A percentile compares a stretch with the other conserved stretches of the same genome.
Evolutionary conservation across 192 early-diverging fungal species (phyloP).

Genomic region (Gonapodya sp.): DNA sequence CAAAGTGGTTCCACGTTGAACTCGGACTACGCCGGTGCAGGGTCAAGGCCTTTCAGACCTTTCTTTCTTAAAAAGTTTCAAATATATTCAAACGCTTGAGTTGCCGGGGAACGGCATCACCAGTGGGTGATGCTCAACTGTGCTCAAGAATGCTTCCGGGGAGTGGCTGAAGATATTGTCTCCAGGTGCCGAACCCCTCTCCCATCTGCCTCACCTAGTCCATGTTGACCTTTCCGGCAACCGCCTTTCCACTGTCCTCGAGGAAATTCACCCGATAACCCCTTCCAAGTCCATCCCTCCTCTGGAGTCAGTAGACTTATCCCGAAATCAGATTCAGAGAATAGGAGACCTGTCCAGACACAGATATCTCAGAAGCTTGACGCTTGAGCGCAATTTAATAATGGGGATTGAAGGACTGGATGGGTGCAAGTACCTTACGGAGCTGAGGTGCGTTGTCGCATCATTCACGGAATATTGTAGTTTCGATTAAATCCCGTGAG

Average conservation of each 20-base stretch:
- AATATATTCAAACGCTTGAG: neutral
- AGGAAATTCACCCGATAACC: slow-evolving; percentile 19
- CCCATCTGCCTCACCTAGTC: slow-evolving; percentile 25
- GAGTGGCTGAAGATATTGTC: too few species aligned
- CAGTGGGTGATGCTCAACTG: neutral
- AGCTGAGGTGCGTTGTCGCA: slow-evolving; percentile 30
- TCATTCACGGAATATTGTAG: slow-evolving; percentile 15
- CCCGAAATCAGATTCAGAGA: slow-evolving; percentile 33
- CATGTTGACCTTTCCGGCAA: slow-evolving; percentile 43
- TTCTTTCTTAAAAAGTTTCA: neutral
- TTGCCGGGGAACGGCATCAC: neutral
- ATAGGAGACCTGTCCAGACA: slow-evolving; percentile 25
- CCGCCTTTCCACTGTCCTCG: slow-evolving; percentile 20
- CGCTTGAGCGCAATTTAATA: slow-evolving; percentile 33
- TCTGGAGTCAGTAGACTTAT: slow-evolving; percentile 37
- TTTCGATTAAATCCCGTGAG: slow-evolving; percentile 25
- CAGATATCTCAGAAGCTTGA: slow-evolving; percentile 34
- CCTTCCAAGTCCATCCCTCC: slow-evolving; percentile 36
- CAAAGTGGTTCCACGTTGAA: too few species aligned
- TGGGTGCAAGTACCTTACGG: slow-evolving; percentile 25
- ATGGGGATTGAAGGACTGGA: slow-evolving; percentile 28
- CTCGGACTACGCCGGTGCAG: neutral
- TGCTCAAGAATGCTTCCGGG: too few species aligned
- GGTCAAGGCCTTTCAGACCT: neutral
- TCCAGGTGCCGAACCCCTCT: neutral